Conservation (phyloP, 768 basidiomycete species). For the Wakefieldia striispora region DNA sequence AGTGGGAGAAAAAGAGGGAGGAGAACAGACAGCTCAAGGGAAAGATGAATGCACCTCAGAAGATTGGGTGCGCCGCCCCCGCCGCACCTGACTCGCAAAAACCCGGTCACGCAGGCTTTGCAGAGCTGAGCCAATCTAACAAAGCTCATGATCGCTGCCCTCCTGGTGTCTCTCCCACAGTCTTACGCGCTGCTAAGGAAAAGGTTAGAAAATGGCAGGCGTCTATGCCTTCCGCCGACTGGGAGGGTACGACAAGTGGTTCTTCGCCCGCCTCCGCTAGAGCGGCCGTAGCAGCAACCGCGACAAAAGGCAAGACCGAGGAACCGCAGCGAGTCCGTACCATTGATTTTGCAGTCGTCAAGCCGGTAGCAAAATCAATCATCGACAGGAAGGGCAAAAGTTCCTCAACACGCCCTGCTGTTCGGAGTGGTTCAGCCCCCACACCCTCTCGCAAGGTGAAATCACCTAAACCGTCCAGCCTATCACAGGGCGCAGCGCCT, state of each 20-base stretch:
- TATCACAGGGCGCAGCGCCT: not conserved
- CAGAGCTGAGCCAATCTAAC: not conserved
- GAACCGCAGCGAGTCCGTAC: slow-evolving; percentile 22
- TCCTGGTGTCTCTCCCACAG: slow-evolving; percentile 24
- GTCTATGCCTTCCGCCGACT: slow-evolving; percentile 20
- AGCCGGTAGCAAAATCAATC: slow-evolving; percentile 29
- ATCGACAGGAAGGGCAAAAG: slow-evolving; percentile 23
- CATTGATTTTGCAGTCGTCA: slow-evolving; percentile 45
- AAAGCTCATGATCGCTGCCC: slow-evolving; percentile 2
- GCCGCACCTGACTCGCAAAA: slow-evolving; percentile 6
- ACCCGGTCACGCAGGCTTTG: not conserved
- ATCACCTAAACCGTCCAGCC: slow-evolving; percentile 10
- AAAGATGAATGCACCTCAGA: slow-evolving; percentile 15
- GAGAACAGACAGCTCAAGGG: slow-evolving; percentile 16
- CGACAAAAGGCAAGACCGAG: slow-evolving; percentile 20
- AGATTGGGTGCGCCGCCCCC: not conserved
- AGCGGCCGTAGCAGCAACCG: not conserved
- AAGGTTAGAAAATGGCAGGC: slow-evolving; percentile 39
- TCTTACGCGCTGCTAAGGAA: slow-evolving; percentile 29
- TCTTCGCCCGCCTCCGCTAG: slow-evolving; percentile 4
- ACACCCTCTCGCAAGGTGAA: slow-evolving; percentile 11
- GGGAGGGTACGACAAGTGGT: slow-evolving; percentile 5
- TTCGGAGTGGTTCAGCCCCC: slow-evolving; percentile 6
- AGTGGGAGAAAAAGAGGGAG: slow-evolving; percentile 39
- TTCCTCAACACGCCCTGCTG: not conserved